Conservation (phyloP, 2,329 filamentous ascomycete species). For the Fusarium ambrosium region DNA sequence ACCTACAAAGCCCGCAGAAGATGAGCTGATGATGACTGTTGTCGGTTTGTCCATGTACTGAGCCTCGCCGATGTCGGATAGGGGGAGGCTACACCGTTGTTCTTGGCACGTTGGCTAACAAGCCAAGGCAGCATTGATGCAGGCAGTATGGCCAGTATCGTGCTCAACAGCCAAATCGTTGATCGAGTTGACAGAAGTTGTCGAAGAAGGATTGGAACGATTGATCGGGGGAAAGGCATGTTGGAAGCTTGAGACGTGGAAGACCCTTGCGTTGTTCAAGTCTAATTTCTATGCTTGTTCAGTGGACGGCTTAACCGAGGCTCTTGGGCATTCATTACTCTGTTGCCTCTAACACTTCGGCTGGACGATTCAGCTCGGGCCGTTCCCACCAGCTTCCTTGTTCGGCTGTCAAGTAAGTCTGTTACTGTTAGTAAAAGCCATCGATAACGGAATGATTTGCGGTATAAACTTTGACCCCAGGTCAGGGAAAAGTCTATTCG, state of each 20-base stretch:
- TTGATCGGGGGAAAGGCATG: not conserved
- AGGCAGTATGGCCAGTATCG: not conserved
- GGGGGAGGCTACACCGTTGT: not conserved
- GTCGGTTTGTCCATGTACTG: not conserved
- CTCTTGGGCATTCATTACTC: not conserved
- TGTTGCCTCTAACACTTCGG: not conserved
- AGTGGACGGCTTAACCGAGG: not conserved
- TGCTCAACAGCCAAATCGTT: not conserved
- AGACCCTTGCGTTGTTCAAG: not conserved
- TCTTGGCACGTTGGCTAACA: not conserved
- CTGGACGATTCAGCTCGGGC: not conserved
- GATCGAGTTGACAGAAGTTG: not conserved
- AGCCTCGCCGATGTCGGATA: not conserved
- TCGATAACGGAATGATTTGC: not conserved
- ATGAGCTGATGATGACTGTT: not conserved
- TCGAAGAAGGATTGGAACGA: not conserved
- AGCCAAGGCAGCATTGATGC: not conserved
- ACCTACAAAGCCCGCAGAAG: not conserved
- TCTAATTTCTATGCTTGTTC: not conserved
- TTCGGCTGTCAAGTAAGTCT: not conserved
- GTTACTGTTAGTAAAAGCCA: not conserved
- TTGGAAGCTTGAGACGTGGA: not conserved
- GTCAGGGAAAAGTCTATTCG: not conserved
- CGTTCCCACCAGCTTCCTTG: not conserved
- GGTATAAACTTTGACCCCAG: not conserved